Evolutionary conservation across 2,329 filamentous ascomycete genomes (phyloP), one percentile per base, ranked within the genome.

Genomic region (Claviceps purpurea): DNA sequence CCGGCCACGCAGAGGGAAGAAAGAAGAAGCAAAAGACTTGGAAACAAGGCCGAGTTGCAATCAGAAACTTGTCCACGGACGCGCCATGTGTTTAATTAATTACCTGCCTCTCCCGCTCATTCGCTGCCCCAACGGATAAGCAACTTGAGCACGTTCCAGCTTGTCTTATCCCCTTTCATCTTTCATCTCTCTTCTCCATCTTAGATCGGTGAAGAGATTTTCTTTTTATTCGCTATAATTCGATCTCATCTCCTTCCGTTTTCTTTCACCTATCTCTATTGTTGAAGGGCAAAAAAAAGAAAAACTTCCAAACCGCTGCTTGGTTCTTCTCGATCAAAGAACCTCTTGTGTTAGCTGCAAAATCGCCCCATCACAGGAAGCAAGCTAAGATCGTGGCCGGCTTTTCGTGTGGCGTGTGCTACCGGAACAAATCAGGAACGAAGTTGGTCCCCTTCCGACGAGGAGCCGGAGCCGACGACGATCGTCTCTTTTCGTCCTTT

Each of bases 391-490:
- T 34, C 22, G 44, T 34, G 24, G 26, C 18, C 44, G 44, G 8
- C 22, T n/a, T n/a, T 22, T 43, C 41, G 41, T 43, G 41, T 41
- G 39, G 39, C 39, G 22, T 43, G 26, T 37, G 22, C 40, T 45
- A 11, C 22, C 3, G 4, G 41, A 30, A 46, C 43, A 34, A n/a
- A 46, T 8, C 44, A 34, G 24, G 24, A 46, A 46, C 7, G 18
- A 46, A 24, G 14, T 20, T 13, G 30, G 10, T 24, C 16, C 39
- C 16, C 18, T 41, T 30, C 34, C 46, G 44, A 30, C n/a, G n/a
- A 42, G 20, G 10, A 50, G 34, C 39, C 41, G 18, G 13, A 42
- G 30, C 45, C 46, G 30, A 41, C 50, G 26, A 60, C 53, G 58
- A 58, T 42, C 34, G n/a, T 41, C 22, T 30, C 18, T 34, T 34